Conservation (phyloP, 2,329 filamentous ascomycete species). For the Rhynchosporium secalis region DNA sequence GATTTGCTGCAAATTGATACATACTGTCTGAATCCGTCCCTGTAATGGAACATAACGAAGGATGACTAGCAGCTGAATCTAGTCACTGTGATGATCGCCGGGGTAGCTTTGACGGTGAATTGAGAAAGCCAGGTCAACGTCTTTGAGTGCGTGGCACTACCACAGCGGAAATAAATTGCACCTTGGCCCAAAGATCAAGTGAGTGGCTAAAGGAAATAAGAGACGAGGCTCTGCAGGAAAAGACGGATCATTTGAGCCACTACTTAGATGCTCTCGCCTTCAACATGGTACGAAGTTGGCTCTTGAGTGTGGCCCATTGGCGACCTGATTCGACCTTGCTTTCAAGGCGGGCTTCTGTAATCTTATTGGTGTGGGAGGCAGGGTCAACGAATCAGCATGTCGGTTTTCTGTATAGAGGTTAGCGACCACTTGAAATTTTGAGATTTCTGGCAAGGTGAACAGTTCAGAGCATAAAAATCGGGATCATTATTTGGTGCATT, state of each 20-base stretch:
- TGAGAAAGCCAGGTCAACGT: not conserved
- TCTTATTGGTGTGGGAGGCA: conserved; percentile 24
- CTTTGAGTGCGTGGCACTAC: not conserved
- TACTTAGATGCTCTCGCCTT: conserved; percentile 7
- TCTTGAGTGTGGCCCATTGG: not conserved
- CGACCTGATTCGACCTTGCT: conserved; percentile 13
- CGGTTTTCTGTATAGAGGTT: conserved; percentile 30
- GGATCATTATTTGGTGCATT: not conserved
- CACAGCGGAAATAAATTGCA: not conserved
- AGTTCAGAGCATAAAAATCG: not conserved
- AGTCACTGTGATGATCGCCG: not conserved
- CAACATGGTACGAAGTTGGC: not conserved
- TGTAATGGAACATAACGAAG: conserved; percentile 2
- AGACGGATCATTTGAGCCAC: conserved; percentile 3
- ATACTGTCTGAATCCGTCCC: not conserved
- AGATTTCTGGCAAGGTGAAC: conserved; percentile 3
- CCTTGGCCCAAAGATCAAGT: not conserved
- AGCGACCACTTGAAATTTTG: conserved; percentile 32
- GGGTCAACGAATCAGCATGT: conserved; percentile 31
- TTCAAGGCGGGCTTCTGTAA: conserved; percentile 10
- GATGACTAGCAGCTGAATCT: not conserved
- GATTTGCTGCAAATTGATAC: not conserved
- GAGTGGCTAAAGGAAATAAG: conserved; percentile 5
- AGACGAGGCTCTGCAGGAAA: conserved; percentile 14
- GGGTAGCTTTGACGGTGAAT: not conserved